A percentile compares a stretch with the other conserved stretches of the same genome.
phyloP scores from a whole-genome alignment of 345 rosid genomes.

The Salix udensis region DNA sequence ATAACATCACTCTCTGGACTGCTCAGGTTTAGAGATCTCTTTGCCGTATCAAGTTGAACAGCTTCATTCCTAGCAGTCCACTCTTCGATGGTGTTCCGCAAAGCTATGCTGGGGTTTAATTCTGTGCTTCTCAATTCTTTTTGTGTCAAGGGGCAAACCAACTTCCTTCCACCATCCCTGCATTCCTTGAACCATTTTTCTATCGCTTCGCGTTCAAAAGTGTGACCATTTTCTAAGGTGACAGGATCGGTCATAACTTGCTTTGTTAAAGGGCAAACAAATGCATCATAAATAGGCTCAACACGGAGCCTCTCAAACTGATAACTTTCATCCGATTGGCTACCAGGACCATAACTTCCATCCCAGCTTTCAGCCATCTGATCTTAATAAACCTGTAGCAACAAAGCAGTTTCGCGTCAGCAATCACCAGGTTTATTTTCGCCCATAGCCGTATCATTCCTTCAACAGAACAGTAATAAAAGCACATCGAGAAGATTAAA shows the following conservation, averaged over 20 bases:
- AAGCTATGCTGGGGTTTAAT: constrained; percentile 72
- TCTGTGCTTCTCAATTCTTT: constrained; percentile 57
- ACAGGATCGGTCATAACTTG: constrained; percentile 87
- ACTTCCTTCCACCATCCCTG: constrained; percentile 48
- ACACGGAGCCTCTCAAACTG: constrained; percentile 53
- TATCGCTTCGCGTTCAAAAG: constrained; percentile 86
- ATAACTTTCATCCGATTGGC: constrained; percentile 74
- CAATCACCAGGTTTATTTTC: not conserved
- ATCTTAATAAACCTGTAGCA: constrained; percentile 23
- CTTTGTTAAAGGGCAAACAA: constrained; percentile 89
- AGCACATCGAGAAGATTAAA: not conserved
- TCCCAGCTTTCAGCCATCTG: constrained; percentile 70
- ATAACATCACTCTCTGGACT: constrained; percentile 67
- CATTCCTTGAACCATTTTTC: constrained; percentile 88
- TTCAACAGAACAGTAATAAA: not conserved
- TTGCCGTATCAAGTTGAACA: constrained; percentile 79
- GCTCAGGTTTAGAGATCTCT: constrained; percentile 51
- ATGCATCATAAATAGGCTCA: constrained; percentile 80
- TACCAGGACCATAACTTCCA: constrained; percentile 53
- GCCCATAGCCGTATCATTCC: not conserved
- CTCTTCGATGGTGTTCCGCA: constrained; percentile 83
- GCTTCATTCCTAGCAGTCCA: constrained; percentile 92
- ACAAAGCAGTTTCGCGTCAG: not conserved
- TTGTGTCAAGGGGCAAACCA: constrained; percentile 74
- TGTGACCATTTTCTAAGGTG: constrained; percentile 77